These are phyloP conservation scores for Madurella mycetomatis DNA, from an alignment of 2,329 filamentous ascomycete genomes.

Conservation along the genomic window DNA sequence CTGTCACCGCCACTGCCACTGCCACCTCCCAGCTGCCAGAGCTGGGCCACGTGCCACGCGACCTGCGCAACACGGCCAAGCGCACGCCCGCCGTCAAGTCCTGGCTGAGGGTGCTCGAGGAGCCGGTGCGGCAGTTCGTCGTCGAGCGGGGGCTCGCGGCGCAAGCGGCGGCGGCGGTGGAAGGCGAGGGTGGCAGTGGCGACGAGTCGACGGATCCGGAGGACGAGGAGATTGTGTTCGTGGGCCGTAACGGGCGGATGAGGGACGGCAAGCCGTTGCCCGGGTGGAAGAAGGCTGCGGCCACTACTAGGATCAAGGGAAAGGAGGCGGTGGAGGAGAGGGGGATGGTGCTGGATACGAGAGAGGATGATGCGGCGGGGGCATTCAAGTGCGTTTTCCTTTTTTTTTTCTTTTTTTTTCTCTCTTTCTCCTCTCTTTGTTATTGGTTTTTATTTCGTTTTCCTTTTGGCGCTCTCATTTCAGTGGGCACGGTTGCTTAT, in stretches of 20 bases:
- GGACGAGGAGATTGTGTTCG: conserved; percentile 90
- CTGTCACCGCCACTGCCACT: neutral
- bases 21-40: conserved; percentile 28
- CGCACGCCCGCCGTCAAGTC: conserved; percentile 70
- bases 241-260: conserved; percentile 64
- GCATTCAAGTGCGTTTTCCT: conserved; percentile 67
- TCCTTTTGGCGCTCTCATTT: neutral
- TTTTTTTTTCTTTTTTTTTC: neutral
- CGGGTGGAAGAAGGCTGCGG: conserved; percentile 48
- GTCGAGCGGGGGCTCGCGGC: conserved; percentile 39
- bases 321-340: conserved; percentile 56
- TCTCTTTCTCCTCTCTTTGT: conserved; percentile 22
- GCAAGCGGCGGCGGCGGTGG: conserved; percentile 1
- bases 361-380: conserved; percentile 69
- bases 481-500: neutral
- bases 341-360: conserved; percentile 75
- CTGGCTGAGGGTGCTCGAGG: conserved; percentile 79
- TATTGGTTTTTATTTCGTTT: neutral
- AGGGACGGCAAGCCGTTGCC: conserved; percentile 36
- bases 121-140: conserved; percentile 75
- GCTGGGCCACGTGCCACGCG: conserved; percentile 64
- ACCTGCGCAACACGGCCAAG: conserved; percentile 77
- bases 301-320: conserved; percentile 39
- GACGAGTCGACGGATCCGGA: conserved; percentile 46
- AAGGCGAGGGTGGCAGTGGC: conserved; percentile 14